Evolutionary conservation across 176 grass and related monocot species (phyloP).

Genomic region (Phoenix roebelenii): DNA sequence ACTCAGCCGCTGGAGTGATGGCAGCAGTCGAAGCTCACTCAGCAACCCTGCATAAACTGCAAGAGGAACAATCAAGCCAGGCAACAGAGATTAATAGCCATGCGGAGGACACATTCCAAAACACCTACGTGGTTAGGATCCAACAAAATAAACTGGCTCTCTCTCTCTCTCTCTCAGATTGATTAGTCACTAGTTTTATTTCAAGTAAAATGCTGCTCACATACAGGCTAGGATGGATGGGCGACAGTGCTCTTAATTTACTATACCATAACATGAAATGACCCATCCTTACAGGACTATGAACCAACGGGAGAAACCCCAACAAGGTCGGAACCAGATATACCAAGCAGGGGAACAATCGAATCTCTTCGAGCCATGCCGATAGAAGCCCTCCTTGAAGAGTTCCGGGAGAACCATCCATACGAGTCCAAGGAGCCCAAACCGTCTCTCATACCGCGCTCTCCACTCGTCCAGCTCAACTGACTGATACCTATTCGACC

Average conservation of each 20-base stretch:
- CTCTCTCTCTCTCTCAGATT: no score
- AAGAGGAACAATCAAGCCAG: slow-evolving; percentile 46
- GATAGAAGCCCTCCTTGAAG: slow-evolving; percentile 52
- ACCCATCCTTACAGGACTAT: slow-evolving; percentile 45
- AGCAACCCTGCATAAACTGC: slow-evolving; percentile 32
- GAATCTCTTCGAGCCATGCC: slow-evolving; percentile 89
- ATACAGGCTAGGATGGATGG: no score
- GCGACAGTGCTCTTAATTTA: no score
- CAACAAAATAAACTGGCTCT: no score
- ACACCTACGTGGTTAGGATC: slow-evolving; percentile 42
- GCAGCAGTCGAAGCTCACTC: slow-evolving; percentile 36
- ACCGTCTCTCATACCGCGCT: slow-evolving; percentile 59
- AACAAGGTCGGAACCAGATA: slow-evolving; percentile 39
- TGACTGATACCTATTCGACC: slow-evolving; percentile 2
- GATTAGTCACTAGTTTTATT: no score
- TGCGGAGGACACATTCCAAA: slow-evolving; percentile 52
- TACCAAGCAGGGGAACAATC: slow-evolving; percentile 70
- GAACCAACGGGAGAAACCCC: slow-evolving; percentile 76
- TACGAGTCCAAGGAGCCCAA: slow-evolving; percentile 70
- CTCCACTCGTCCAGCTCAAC: slow-evolving; percentile 75
- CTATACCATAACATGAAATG: not conserved
- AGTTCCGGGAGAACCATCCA: slow-evolving; percentile 87
- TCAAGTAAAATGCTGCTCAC: no score
- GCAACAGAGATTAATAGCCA: slow-evolving; percentile 44
- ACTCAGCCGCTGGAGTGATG: slow-evolving; percentile 40